Conservation (phyloP, 2,329 filamentous ascomycete species). For the Botryosphaeria dothidea region DNA sequence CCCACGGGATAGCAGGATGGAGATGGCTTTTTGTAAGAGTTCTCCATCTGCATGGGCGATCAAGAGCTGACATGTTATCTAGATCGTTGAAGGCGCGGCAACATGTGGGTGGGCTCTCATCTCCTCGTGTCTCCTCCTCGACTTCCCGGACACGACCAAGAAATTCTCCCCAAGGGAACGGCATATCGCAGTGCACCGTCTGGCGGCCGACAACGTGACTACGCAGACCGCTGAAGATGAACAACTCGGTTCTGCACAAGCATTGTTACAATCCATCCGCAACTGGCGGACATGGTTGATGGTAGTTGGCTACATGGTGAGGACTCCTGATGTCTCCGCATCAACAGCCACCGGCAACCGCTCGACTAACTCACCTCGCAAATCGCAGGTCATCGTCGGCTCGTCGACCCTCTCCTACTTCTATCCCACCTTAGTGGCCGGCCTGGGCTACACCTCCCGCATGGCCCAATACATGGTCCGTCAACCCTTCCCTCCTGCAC, state of each 20-base stretch:
- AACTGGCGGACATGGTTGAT: conserved; percentile 53
- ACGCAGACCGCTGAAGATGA: conserved; percentile 33
- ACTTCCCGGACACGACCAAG: conserved; percentile 51
- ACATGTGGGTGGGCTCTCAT: conserved; percentile 49
- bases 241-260: conserved; percentile 39
- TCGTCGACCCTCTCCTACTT: conserved; percentile 57
- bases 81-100: conserved; percentile 37
- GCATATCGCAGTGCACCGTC: conserved; percentile 46
- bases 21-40: conserved; percentile 53
- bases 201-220: conserved; percentile 46
- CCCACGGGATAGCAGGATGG: conserved; percentile 51
- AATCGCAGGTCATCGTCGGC: conserved; percentile 42
- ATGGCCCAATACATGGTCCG: conserved; percentile 53
- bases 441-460: conserved; percentile 48
- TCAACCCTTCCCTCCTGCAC: neutral
- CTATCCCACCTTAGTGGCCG: conserved; percentile 55
- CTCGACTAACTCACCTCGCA: neutral
- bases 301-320: conserved; percentile 52
- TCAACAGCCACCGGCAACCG: neutral
- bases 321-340: neutral
- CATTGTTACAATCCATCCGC: conserved; percentile 40
- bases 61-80: conserved; percentile 21
- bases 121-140: conserved; percentile 49
- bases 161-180: conserved; percentile 45
- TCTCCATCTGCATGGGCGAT: neutral